Evolutionary conservation across 1,284 basidiomycete genomes (phyloP), one percentile per base, ranked within the genome.

Genomic region (Limonomyces culmigenus): DNA sequence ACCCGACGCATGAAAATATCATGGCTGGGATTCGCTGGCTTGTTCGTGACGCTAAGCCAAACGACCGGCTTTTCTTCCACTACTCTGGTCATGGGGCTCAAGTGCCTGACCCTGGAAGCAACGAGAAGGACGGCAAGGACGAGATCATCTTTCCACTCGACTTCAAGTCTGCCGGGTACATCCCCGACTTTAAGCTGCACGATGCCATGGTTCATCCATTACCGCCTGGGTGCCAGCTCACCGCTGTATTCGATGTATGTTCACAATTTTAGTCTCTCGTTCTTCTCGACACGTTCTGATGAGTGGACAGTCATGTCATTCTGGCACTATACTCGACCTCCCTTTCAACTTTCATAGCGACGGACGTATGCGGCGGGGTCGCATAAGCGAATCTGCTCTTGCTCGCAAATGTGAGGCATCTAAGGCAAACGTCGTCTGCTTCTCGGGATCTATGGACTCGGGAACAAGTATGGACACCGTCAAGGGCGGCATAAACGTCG

Each of bases 61-160:
- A 92, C 45, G 89, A 93, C 48, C 77, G 86, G 0, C 60, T 93
- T 27, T 92, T 93, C 64, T 88, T 93, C 67, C 88, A 92, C 49
- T 93, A 74, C 49, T 78, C 80, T 16, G 84, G 84, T 3, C 85
- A 88, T 48, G 85, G 85, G 34, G 84, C 83, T 8, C 81, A 86
- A 50, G 75, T 77, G 1, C 71, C 77, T 48, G 84, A 87, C 55
- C 15, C 58, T 4, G 70, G 79, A 42, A 79, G 80, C 1, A 83
- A 76, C 41, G 73, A 76, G 50, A 68, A 44, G 0, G 72, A 74
- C 48, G 72, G 74, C 10, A 66, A 58, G 42, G 72, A 83, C 46
- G 78, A 81, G 65, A 84, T 85, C 18, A 85, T 91, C 43, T 92
- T 87, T 48, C 88, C 87, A 37, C 54, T 84, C 37, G 88, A 93